Percentiles rank a stretch among this genome's conserved stretches.
phyloP scores from a whole-genome alignment of 768 basidiomycete species.

The Termitomyces sp. region DNA sequence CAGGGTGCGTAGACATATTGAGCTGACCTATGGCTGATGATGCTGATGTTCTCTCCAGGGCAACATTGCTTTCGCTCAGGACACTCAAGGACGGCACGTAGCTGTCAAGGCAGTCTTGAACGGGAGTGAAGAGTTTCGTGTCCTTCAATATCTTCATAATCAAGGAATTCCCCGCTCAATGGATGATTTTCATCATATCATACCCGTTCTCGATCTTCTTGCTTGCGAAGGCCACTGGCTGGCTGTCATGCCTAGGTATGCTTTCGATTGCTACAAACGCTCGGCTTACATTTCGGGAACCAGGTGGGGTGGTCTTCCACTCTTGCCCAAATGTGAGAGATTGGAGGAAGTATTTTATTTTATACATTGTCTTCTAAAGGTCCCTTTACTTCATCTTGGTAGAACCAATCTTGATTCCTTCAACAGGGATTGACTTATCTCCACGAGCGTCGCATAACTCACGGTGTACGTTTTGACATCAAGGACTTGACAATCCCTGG shows the following conservation, averaged over 20 bases:
- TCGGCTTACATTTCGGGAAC: background rate
- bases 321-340: background rate
- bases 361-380: no score
- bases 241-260: constrained; percentile 23
- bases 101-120: constrained; percentile 10
- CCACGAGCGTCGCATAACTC: constrained; percentile 19
- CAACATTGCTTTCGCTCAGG: constrained; percentile 6
- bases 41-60: background rate
- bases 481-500: background rate
- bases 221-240: no score
- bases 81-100: constrained; percentile 7
- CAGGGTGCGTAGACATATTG: background rate
- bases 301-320: constrained; percentile 5
- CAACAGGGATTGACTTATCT: constrained; percentile 19
- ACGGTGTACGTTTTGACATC: constrained; percentile 20
- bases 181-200: background rate
- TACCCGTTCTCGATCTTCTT: no score
- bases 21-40: background rate
- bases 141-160: constrained; percentile 2
- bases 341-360: background rate
- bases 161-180: background rate
- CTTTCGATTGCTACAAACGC: background rate
- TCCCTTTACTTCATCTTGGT: background rate
- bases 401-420: background rate
- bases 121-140: constrained; percentile 1